A percentile compares a stretch with the other conserved stretches of the same genome.
Evolutionary conservation across 2,329 filamentous ascomycete species (phyloP).

Genomic region (Phaeosphaeria sp.): DNA sequence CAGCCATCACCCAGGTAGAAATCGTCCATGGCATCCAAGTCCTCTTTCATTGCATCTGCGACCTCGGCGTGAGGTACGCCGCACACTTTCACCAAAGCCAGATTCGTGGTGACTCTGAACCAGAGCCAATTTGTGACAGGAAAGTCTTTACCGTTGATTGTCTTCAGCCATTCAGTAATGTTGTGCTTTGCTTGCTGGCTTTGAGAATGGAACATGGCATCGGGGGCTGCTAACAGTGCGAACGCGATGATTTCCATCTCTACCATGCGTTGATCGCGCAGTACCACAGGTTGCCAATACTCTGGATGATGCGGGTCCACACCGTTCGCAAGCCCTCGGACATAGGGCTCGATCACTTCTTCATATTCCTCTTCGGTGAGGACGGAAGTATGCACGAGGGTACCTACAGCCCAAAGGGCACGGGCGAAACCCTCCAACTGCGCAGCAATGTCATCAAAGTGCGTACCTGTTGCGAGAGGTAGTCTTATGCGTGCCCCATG

Average conservation of each 20-base stretch:
- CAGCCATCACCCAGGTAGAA: conserved; percentile 57
- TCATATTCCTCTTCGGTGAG: conserved; percentile 19
- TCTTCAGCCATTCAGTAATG: conserved; percentile 51
- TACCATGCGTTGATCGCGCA: conserved; percentile 62
- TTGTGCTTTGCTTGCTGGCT: conserved; percentile 41
- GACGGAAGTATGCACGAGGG: conserved; percentile 29
- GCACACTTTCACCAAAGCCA: conserved; percentile 54
- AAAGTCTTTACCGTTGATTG: conserved; percentile 55
- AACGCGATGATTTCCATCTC: conserved; percentile 61
- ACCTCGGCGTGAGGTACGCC: conserved; percentile 47
- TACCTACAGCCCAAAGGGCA: conserved; percentile 41
- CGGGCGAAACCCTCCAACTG: conserved; percentile 45
- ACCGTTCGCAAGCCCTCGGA: conserved; percentile 41
- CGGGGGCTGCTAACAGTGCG: conserved; percentile 55
- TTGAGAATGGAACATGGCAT: conserved; percentile 44
- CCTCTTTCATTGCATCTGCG: conserved; percentile 48
- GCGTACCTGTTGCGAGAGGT: conserved; percentile 39
- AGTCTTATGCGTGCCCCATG: conserved; percentile 41
- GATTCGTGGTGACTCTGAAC: conserved; percentile 60
- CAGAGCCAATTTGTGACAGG: conserved; percentile 60
- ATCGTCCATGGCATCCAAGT: conserved; percentile 53
- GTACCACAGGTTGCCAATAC: conserved; percentile 57
- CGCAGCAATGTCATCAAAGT: conserved; percentile 45
- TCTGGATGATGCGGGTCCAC: conserved; percentile 43
- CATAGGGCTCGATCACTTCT: conserved; percentile 34